Percentiles rank a stretch among this genome's conserved stretches.
These are phyloP conservation scores for Aspergillus tanneri DNA, from an alignment of 2,329 filamentous ascomycete genomes.

Conservation along the genomic window DNA sequence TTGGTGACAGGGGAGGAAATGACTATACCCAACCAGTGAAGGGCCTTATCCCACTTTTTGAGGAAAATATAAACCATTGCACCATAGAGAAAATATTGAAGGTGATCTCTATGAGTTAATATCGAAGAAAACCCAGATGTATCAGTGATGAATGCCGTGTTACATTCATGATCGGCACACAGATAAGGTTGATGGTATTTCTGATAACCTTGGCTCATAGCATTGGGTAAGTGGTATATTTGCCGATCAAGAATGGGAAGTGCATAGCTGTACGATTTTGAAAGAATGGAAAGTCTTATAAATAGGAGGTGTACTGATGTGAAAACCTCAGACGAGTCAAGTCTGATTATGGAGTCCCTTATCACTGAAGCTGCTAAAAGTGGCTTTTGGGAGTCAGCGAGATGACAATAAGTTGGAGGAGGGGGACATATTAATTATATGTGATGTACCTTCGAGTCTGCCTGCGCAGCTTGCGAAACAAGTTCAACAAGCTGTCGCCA, in stretches of 20 bases:
- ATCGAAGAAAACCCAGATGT: constrained; percentile 41
- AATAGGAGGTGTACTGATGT: constrained; percentile 46
- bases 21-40: constrained; percentile 61
- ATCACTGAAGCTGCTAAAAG: constrained; percentile 41
- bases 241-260: constrained; percentile 43
- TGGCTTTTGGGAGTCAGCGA: constrained; percentile 32
- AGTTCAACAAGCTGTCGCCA: constrained; percentile 37
- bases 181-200: constrained; percentile 24
- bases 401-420: too few species aligned
- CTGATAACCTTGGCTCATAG: constrained; percentile 24
- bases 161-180: constrained; percentile 34
- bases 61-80: constrained; percentile 64
- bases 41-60: constrained; percentile 62
- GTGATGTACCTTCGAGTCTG: constrained; percentile 32
- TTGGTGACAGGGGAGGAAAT: constrained; percentile 67
- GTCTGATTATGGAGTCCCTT: constrained; percentile 45
- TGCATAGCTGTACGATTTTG: constrained; percentile 40
- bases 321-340: constrained; percentile 45
- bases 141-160: constrained; percentile 36
- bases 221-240: constrained; percentile 43
- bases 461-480: constrained; percentile 33
- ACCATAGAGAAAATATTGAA: constrained; percentile 66
- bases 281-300: constrained; percentile 44
- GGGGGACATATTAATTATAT: background rate
- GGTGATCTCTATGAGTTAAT: constrained; percentile 42